phyloP scores from a whole-genome alignment of 164 flowering plant genomes.

The Aristolochia contorta region DNA sequence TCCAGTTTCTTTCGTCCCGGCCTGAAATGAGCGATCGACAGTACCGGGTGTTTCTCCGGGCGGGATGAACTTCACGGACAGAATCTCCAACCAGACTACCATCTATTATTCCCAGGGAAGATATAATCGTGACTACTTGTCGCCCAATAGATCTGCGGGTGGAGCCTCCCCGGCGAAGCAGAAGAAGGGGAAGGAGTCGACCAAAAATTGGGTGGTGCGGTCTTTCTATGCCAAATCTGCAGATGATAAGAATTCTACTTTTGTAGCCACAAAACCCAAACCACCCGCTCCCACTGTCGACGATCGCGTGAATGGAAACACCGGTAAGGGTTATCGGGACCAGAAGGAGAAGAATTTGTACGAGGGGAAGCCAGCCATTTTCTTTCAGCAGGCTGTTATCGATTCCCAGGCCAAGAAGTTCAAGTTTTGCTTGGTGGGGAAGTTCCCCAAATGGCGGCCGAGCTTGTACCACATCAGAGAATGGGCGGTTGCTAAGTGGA shows the following conservation, averaged over 20 bases:
- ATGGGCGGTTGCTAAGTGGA: too few relatives aligned
- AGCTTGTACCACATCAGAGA: too few relatives aligned
- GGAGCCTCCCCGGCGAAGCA: background rate
- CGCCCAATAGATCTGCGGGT: background rate
- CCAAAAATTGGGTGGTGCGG: constrained; percentile 4
- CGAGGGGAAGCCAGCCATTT: background rate
- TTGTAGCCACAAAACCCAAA: too few relatives aligned
- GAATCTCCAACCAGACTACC: background rate
- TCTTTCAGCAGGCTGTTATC: background rate
- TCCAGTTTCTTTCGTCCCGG: too few relatives aligned
- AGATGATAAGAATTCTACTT: background rate
- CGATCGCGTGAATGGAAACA: too few relatives aligned
- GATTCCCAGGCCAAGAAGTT: background rate
- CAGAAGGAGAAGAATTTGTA: background rate
- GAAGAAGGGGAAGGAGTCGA: background rate
- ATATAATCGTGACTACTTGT: background rate
- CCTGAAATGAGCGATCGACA: too few relatives aligned
- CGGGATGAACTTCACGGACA: background rate
- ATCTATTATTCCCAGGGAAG: background rate
- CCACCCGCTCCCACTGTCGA: too few relatives aligned
- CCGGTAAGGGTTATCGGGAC: background rate
- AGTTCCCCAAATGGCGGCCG: constrained; percentile 2
- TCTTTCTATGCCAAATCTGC: background rate
- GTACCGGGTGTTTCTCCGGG: too few relatives aligned
- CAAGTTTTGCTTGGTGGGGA: background rate